Conservation (phyloP, 129 eudicot species). For the Kitagawia praeruptora region DNA sequence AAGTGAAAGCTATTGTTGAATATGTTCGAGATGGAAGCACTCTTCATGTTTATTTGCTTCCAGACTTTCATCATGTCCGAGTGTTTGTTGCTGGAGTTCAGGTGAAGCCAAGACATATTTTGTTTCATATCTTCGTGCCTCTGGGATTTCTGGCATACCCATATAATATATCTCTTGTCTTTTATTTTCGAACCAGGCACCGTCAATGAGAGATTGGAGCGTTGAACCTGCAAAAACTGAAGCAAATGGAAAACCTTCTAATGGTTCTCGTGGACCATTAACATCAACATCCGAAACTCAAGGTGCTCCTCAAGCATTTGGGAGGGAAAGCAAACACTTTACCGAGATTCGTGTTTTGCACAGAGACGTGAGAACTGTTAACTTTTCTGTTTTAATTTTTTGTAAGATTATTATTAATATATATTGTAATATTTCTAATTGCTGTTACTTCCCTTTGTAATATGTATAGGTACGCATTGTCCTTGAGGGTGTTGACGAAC, state of each 20-base stretch:
- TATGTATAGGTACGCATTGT: conserved; percentile 66
- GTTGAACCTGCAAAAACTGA: conserved; percentile 34
- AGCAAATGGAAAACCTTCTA: conserved; percentile 51
- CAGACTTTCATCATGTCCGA: conserved; percentile 81
- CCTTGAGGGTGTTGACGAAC: conserved; percentile 74
- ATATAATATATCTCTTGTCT: neutral
- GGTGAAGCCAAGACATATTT: conserved; percentile 26
- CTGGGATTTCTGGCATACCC: too few species aligned
- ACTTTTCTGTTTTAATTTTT: too few species aligned
- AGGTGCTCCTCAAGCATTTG: conserved; percentile 76
- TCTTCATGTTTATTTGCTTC: conserved; percentile 85
- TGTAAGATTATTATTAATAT: neutral
- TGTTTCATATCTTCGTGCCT: neutral
- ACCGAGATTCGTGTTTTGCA: conserved; percentile 79
- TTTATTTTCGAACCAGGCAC: conserved; percentile 42
- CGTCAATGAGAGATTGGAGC: conserved; percentile 73
- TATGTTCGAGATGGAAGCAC: conserved; percentile 95
- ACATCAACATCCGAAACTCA: conserved; percentile 42
- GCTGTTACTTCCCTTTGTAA: neutral
- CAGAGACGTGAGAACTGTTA: conserved; percentile 61
- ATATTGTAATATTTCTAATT: neutral
- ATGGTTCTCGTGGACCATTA: conserved; percentile 24
- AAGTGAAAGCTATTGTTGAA: conserved; percentile 83
- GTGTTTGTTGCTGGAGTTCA: conserved; percentile 89
- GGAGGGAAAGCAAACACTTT: conserved; percentile 85